Base-by-base conservation (phyloP, 805 yeast genomes). In the Sungouiella thailandica region DNA sequence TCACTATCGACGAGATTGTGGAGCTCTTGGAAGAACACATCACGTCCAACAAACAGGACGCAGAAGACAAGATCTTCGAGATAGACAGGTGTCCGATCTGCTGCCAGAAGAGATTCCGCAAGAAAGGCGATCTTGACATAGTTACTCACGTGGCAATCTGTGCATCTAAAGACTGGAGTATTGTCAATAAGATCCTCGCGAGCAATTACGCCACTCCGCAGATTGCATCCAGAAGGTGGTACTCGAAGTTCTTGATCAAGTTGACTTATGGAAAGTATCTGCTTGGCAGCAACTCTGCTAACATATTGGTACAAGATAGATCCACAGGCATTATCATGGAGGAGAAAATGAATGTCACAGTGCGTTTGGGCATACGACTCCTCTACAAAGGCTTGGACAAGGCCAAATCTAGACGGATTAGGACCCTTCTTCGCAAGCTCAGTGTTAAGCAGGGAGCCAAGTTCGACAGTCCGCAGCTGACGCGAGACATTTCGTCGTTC, bases 301-400 rank as follows among this genome's bases (percentile, higher is more conserved):
- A 90, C 52, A 90, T 93, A 19, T 65, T 93, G 31, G 97, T 90
- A 2, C 97, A 93, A 56, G 97, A 93, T 55, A 69, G 98, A 40
- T 67, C 73, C 12, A 81, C 96, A 0, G 98, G 98, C 0, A 72
- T 85, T 29, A 77, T 90, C n/a, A 58, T 83, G 51, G 97, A 90
- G 54, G 98, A 90, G 50, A 87, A 87, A 49, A 90, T 93, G 84
- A 80, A 89, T 37, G 76, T 84, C 1, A 85, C 85, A 49, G 93
- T 93, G 8, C 68, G 96, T 31, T 53, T 93, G 23, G 98, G 97
- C 0, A 90, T 90, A 34, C 59, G 96, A 28, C 59, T 90, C 28
- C 62, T 90, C 2, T 90, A 90, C 58, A 77, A 80, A 47, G 90
- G 95, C 2, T 72, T 81, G 40, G 74, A 72, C 37, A 66, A 69